A percentile compares a stretch with the other conserved stretches of the same genome.
Conservation (phyloP, 2,329 filamentous ascomycete species). For the Cercospora nicotianae region DNA sequence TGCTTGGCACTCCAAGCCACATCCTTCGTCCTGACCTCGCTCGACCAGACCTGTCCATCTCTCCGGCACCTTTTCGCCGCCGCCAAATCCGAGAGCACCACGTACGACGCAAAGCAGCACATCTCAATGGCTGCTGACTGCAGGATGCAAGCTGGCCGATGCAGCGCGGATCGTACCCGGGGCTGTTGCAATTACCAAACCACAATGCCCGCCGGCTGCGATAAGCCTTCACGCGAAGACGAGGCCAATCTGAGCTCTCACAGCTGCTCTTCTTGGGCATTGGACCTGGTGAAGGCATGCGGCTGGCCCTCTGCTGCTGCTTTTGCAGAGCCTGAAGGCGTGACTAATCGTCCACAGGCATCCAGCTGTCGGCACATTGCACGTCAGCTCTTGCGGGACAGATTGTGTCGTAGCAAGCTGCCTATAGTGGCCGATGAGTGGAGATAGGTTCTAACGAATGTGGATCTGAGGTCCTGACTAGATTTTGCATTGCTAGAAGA, state of each 20-base stretch:
- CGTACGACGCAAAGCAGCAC: not conserved
- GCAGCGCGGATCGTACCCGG: constrained; percentile 10
- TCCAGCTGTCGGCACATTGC: not conserved
- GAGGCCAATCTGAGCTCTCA: constrained; percentile 14
- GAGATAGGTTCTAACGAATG: not conserved
- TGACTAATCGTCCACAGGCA: constrained; percentile 8
- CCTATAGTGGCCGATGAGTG: constrained; percentile 2
- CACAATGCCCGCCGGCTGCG: constrained; percentile 13
- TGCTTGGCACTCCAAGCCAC: not conserved
- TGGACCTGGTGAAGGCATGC: not conserved
- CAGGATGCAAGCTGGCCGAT: constrained; percentile 4
- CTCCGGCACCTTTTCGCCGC: not conserved
- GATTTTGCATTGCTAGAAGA: not conserved
- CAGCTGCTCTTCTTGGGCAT: not conserved
- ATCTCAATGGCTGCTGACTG: constrained; percentile 1
- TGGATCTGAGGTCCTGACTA: not conserved
- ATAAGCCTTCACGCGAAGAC: constrained; percentile 18
- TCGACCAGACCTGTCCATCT: no score
- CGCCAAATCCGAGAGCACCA: not conserved
- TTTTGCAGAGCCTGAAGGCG: not conserved
- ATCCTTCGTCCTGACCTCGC: no score
- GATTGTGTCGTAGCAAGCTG: constrained; percentile 4
- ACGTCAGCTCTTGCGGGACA: not conserved
- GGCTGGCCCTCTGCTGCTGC: not conserved
- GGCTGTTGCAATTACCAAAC: constrained; percentile 13